phyloP scores from a whole-genome alignment of 805 yeast genomes.

The Grigorovia humatica region DNA sequence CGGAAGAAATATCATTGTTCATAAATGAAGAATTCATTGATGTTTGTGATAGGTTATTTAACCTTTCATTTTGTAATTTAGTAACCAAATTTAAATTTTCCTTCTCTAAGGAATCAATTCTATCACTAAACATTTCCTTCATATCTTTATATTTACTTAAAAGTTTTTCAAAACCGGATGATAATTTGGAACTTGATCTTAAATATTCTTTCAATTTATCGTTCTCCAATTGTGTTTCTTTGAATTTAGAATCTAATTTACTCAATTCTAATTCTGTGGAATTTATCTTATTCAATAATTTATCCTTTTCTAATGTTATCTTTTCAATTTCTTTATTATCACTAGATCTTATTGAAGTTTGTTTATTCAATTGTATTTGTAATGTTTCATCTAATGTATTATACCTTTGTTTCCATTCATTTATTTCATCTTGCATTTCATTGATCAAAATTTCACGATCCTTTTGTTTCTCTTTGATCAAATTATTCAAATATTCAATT shows the following conservation, averaged over 20 bases:
- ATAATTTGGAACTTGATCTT: slow-evolving; percentile 1
- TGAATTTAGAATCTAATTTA: neutral
- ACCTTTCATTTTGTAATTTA: slow-evolving; percentile 2
- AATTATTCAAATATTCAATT: slow-evolving; percentile 3
- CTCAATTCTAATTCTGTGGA: neutral
- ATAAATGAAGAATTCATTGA: neutral
- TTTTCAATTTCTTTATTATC: neutral
- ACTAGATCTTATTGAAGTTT: neutral
- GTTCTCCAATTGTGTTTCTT: neutral
- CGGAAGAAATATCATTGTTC: slow-evolving; percentile 1
- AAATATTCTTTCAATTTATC: slow-evolving; percentile 1
- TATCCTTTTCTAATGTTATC: neutral
- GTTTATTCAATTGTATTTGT: slow-evolving; percentile 1
- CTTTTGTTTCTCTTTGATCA: neutral
- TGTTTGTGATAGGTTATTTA: neutral
- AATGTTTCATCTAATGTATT: slow-evolving; percentile 2
- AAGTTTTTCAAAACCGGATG: slow-evolving; percentile 2
- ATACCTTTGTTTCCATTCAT: slow-evolving; percentile 5
- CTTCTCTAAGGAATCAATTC: slow-evolving; percentile 17
- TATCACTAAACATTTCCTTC: slow-evolving; percentile 15
- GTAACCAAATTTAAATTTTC: slow-evolving; percentile 19
- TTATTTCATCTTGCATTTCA: slow-evolving; percentile 1
- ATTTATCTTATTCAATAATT: neutral
- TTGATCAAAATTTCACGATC: neutral
- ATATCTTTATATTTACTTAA: slow-evolving; percentile 12